Evolutionary conservation across 2,329 filamentous ascomycete species (phyloP).

Genomic region (Fusarium tricinctum): DNA sequence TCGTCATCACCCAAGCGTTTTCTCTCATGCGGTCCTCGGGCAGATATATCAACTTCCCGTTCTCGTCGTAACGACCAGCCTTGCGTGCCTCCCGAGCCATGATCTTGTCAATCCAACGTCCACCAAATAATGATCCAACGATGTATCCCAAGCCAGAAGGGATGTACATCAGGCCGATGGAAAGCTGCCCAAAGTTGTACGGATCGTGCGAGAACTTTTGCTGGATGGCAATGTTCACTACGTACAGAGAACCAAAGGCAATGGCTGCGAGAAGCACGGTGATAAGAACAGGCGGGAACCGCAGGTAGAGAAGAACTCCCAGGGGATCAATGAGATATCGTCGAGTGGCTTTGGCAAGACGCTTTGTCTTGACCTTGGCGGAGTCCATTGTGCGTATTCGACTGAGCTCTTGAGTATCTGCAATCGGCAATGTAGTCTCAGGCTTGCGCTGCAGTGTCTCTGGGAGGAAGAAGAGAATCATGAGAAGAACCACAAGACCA

Average conservation of each 20-base stretch:
- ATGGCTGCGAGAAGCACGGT: constrained; percentile 81
- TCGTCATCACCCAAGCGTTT: constrained; percentile 82
- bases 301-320: constrained; percentile 77
- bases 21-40: constrained; percentile 88
- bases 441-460: constrained; percentile 68
- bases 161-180: constrained; percentile 83
- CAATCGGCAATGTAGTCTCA: constrained; percentile 13
- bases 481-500: constrained; percentile 69
- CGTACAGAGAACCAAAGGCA: constrained; percentile 80
- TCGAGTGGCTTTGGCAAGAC: constrained; percentile 67
- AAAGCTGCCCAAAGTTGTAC: constrained; percentile 76
- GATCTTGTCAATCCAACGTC: constrained; percentile 83
- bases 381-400: constrained; percentile 74
- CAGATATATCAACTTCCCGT: constrained; percentile 75
- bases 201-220: constrained; percentile 75
- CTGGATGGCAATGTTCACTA: constrained; percentile 84
- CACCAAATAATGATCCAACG: constrained; percentile 75
- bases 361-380: constrained; percentile 68
- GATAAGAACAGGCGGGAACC: constrained; percentile 78
- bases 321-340: constrained; percentile 80
- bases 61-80: constrained; percentile 75
- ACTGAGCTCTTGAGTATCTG: constrained; percentile 40
- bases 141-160: constrained; percentile 82
- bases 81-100: constrained; percentile 82
- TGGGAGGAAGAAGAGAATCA: constrained; percentile 73